Conservation (phyloP, 148 eudicot genomes). For the Mesembryanthemum crystallinum region DNA sequence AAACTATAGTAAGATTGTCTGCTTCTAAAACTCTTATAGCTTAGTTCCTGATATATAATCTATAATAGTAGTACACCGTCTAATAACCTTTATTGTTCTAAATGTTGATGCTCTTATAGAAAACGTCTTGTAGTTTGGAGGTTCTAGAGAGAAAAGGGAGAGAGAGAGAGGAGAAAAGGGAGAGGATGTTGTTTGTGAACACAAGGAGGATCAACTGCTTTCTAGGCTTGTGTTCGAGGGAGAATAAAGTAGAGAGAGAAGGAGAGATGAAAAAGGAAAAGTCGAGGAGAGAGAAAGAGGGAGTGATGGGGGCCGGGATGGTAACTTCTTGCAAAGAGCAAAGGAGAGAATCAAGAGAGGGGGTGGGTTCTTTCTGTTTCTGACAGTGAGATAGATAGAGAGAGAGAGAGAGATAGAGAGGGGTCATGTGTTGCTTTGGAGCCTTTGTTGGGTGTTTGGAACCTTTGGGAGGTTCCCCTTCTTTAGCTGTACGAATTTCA, state of each 20-base stretch:
- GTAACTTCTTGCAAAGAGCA: slow-evolving; percentile 73
- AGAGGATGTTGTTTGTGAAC: slow-evolving; percentile 59
- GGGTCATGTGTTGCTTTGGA: slow-evolving; percentile 38
- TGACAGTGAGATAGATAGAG: slow-evolving; percentile 23
- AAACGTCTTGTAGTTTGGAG: slow-evolving; percentile 14
- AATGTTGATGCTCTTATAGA: slow-evolving; percentile 37
- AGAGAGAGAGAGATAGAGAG: slow-evolving; percentile 9
- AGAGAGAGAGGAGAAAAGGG: slow-evolving; percentile 27
- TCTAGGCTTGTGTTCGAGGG: slow-evolving; percentile 60
- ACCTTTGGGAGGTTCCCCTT: slow-evolving; percentile 23
- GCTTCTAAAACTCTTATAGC: too few species aligned
- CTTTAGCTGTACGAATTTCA: slow-evolving; percentile 42
- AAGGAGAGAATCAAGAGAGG: slow-evolving; percentile 34
- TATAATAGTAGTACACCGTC: slow-evolving; percentile 10
- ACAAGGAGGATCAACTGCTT: slow-evolving; percentile 75
- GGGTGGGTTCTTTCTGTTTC: too few species aligned
- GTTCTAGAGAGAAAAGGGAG: slow-evolving; percentile 28
- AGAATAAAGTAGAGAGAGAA: slow-evolving; percentile 60
- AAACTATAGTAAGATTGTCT: background rate
- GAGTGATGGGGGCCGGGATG: slow-evolving; percentile 34
- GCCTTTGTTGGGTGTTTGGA: slow-evolving; percentile 24
- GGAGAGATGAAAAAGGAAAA: slow-evolving; percentile 22
- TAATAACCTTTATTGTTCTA: slow-evolving; percentile 29
- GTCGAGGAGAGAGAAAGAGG: slow-evolving; percentile 19
- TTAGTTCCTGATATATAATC: background rate